phyloP scores from a whole-genome alignment of 441 rosid species.

The Gossypium aridum region DNA sequence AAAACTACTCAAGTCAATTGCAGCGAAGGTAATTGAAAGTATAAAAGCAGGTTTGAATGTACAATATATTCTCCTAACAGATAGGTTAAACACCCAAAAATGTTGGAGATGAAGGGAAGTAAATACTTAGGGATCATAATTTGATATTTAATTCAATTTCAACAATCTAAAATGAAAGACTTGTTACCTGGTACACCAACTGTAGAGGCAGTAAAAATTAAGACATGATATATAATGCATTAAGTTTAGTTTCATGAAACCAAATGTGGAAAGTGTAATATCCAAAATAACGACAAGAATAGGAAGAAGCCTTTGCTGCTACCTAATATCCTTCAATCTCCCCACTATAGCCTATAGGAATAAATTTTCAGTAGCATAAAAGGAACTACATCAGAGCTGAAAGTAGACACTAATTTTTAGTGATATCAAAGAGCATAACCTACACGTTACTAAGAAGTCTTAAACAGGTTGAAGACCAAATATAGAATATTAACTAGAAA shows the following conservation, averaged over 20 bases:
- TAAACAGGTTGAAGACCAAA: not conserved
- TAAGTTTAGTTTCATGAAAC: not conserved
- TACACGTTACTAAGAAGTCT: not conserved
- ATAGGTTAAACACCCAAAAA: not conserved
- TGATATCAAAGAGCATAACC: not conserved
- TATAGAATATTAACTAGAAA: not conserved
- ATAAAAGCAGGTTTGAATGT: not conserved
- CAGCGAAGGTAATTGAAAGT: not conserved
- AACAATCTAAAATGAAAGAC: not conserved
- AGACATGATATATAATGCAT: not conserved
- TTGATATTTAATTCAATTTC: not conserved
- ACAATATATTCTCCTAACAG: not conserved
- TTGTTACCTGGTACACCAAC: not conserved
- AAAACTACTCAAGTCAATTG: not conserved
- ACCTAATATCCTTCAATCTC: not conserved
- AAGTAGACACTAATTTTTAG: not conserved
- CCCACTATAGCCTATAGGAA: not conserved
- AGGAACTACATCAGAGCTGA: not conserved
- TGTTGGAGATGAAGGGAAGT: not conserved
- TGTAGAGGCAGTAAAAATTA: not conserved
- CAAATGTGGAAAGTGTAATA: not conserved
- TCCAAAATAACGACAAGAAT: not conserved
- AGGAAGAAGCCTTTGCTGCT: not conserved
- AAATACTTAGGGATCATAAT: not conserved
- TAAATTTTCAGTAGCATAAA: not conserved